These are phyloP conservation scores for Ceratobasidium papillatum DNA, from an alignment of 1,284 basidiomycete species.

Conservation along the genomic window DNA sequence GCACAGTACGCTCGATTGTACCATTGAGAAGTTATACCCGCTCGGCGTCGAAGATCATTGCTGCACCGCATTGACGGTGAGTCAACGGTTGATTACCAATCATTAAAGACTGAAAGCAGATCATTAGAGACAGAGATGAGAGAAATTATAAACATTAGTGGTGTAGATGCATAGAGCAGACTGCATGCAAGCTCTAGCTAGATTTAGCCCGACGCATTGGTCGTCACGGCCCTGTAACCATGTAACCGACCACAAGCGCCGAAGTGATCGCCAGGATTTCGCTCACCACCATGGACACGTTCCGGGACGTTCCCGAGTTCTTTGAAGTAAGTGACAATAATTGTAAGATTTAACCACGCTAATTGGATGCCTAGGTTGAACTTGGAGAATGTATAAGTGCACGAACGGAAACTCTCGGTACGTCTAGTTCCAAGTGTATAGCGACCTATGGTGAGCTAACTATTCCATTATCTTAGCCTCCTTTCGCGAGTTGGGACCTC, in stretches of 20 bases:
- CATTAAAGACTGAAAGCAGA: no score
- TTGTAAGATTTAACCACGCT: slow-evolving; percentile 9
- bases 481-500: slow-evolving; percentile 96
- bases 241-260: background rate
- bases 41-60: no score
- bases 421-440: slow-evolving; percentile 51
- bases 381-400: slow-evolving; percentile 90
- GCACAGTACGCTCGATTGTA: no score
- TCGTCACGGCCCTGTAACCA: background rate
- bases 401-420: slow-evolving; percentile 91
- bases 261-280: slow-evolving; percentile 14
- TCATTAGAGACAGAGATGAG: no score
- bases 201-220: no score
- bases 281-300: slow-evolving; percentile 51
- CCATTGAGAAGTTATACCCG: no score
- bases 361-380: slow-evolving; percentile 68
- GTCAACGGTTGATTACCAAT: no score
- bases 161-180: no score
- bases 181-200: no score
- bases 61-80: no score
- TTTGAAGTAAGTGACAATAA: slow-evolving; percentile 62
- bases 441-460: background rate
- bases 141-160: no score
- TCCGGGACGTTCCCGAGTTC: slow-evolving; percentile 73
- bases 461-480: slow-evolving; percentile 64